phyloP scores from a whole-genome alignment of 805 yeast genomes.

The Metschnikowia orientalis region DNA sequence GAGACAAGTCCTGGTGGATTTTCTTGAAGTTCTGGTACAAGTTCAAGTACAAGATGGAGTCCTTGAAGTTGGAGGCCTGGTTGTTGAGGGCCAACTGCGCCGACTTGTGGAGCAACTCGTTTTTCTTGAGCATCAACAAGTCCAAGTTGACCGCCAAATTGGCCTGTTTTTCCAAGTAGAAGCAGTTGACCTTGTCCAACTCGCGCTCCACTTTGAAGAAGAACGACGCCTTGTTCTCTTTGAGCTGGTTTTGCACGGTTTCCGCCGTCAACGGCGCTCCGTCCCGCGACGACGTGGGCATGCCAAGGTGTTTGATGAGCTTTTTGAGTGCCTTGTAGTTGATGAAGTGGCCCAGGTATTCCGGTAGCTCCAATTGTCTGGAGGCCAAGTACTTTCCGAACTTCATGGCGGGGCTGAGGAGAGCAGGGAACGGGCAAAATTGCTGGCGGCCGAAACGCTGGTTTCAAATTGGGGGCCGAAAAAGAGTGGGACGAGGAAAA shows the following conservation, averaged over 20 bases:
- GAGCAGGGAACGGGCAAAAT: too few relatives aligned
- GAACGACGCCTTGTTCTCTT: conserved; percentile 86
- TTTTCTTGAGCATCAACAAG: conserved; percentile 67
- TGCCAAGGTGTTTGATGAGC: conserved; percentile 77
- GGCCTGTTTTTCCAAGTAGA: conserved; percentile 86
- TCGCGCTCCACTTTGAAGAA: conserved; percentile 91
- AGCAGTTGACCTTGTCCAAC: conserved; percentile 90
- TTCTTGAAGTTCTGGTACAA: conserved; percentile 85
- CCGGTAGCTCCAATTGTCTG: conserved; percentile 91
- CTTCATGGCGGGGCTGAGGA: conserved; percentile 61
- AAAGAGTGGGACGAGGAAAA: not conserved
- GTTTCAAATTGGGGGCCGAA: not conserved
- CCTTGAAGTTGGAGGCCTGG: conserved; percentile 41
- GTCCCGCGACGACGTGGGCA: conserved; percentile 26
- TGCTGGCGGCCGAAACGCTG: too few relatives aligned
- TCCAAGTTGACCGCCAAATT: conserved; percentile 78
- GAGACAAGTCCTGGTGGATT: conserved; percentile 80
- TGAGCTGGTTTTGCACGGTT: conserved; percentile 45
- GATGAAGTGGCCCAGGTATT: conserved; percentile 88
- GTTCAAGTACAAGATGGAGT: conserved; percentile 74
- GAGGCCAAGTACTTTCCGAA: conserved; percentile 94
- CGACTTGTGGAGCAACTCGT: conserved; percentile 38
- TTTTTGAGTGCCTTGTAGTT: conserved; percentile 92
- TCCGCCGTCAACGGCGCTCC: conserved; percentile 20
- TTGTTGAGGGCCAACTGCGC: conserved; percentile 14